Conservation (phyloP, 192 early-diverging fungal genomes). For the Endogone sp. region DNA sequence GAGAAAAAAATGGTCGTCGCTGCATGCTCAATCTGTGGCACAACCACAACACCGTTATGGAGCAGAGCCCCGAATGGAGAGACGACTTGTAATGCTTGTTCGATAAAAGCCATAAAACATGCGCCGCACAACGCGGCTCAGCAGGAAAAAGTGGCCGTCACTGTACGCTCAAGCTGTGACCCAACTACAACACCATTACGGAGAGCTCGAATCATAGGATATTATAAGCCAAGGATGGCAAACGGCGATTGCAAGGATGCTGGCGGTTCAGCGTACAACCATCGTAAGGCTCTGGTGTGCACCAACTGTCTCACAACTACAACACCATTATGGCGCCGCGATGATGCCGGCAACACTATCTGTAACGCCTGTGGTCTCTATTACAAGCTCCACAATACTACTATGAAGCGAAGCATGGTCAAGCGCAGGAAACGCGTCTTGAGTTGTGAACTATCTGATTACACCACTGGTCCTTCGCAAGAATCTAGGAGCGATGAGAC, state of each 20-base stretch:
- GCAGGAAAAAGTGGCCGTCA: slow-evolving; percentile 75
- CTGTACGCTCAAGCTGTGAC: slow-evolving; percentile 51
- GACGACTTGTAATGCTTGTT: slow-evolving; percentile 97
- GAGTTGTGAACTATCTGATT: no score
- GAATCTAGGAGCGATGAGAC: no score
- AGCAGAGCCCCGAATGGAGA: slow-evolving; percentile 80
- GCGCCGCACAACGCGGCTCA: no score
- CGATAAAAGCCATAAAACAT: no score
- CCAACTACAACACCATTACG: slow-evolving; percentile 34
- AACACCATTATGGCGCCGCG: slow-evolving; percentile 78
- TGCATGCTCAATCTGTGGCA: slow-evolving; percentile 90
- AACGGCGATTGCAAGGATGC: slow-evolving; percentile 73
- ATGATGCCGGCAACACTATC: slow-evolving; percentile 68
- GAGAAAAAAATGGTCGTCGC: no score
- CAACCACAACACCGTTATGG: slow-evolving; percentile 93
- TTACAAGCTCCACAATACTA: slow-evolving; percentile 80
- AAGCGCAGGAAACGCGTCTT: slow-evolving; percentile 67
- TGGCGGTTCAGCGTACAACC: slow-evolving; percentile 76
- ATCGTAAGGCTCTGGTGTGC: slow-evolving; percentile 54
- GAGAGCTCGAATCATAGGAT: no score
- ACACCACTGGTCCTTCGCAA: no score
- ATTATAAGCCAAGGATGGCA: no score
- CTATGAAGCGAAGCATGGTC: slow-evolving; percentile 72
- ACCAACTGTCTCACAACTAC: slow-evolving; percentile 74
- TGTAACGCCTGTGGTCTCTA: slow-evolving; percentile 91